Percentiles rank a stretch among this genome's conserved stretches.
Evolutionary conservation across 2,329 filamentous ascomycete species (phyloP).

Genomic region (Cladosporium colombiae): DNA sequence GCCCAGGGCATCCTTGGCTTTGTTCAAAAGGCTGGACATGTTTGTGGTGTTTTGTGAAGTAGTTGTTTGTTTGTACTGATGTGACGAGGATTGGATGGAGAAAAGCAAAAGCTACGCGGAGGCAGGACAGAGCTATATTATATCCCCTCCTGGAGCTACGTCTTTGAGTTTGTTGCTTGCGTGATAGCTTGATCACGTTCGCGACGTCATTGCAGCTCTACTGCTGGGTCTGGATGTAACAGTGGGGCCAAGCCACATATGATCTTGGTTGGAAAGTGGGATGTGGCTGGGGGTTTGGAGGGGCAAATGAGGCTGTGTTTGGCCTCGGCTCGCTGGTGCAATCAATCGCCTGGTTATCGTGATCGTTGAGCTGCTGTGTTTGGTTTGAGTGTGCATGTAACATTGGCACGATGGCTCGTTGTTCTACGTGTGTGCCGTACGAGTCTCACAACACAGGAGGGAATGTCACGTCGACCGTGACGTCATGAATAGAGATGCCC

Average conservation of each 20-base stretch:
- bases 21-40: slow-evolving; percentile 30
- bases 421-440: background rate
- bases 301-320: slow-evolving; percentile 8
- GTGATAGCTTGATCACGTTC: slow-evolving; percentile 7
- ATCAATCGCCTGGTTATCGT: background rate
- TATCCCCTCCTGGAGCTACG: background rate
- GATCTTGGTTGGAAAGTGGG: background rate
- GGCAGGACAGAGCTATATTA: slow-evolving; percentile 1
- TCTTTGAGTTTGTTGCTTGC: slow-evolving; percentile 4
- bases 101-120: slow-evolving; percentile 1
- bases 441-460: background rate
- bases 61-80: background rate
- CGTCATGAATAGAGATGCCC: no score
- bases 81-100: background rate
- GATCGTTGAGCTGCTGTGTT: background rate
- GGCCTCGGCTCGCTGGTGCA: background rate
- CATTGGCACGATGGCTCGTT: no score
- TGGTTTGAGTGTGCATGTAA: background rate
- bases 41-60: background rate
- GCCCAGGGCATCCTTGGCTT: slow-evolving; percentile 27
- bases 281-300: background rate
- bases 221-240: background rate
- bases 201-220: slow-evolving; percentile 7
- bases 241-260: background rate
- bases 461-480: background rate